A percentile compares a stretch with the other conserved stretches of the same genome.
phyloP scores from a whole-genome alignment of 2,329 filamentous ascomycete genomes.

The Endothia cerciana region DNA sequence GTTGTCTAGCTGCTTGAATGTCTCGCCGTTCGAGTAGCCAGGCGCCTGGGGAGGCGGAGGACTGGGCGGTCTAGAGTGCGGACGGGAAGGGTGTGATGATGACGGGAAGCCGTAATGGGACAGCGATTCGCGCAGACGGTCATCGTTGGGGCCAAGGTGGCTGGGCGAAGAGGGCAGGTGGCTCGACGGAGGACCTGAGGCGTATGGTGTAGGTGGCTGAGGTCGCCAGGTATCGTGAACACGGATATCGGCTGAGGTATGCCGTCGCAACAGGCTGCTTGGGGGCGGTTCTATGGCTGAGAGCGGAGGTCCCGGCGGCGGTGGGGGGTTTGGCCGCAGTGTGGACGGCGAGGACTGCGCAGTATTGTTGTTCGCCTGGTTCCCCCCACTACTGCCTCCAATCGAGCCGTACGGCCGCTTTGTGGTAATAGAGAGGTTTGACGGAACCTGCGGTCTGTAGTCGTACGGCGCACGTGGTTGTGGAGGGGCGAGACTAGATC shows the following conservation, averaged over 20 bases:
- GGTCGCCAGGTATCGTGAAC: constrained; percentile 75
- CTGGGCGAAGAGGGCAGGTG: constrained; percentile 61
- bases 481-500: constrained; percentile 68
- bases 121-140: constrained; percentile 60
- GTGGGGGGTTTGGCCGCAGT: constrained; percentile 68
- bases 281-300: constrained; percentile 66
- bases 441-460: constrained; percentile 77
- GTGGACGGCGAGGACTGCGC: constrained; percentile 75
- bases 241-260: constrained; percentile 95
- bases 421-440: constrained; percentile 78
- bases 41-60: constrained; percentile 54
- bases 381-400: constrained; percentile 58
- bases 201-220: constrained; percentile 65
- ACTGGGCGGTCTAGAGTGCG: constrained; percentile 56
- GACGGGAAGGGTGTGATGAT: constrained; percentile 46
- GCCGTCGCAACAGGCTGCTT: constrained; percentile 75
- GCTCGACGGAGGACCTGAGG: constrained; percentile 58
- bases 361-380: constrained; percentile 37
- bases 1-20: constrained; percentile 52
- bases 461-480: constrained; percentile 61
- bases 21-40: constrained; percentile 51
- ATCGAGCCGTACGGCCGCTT: constrained; percentile 86
- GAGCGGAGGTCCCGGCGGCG: constrained; percentile 57
- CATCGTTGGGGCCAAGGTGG: constrained; percentile 54
- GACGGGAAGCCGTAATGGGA: constrained; percentile 57